phyloP scores from a whole-genome alignment of 768 basidiomycete genomes.

The Leccinum uliginosum region DNA sequence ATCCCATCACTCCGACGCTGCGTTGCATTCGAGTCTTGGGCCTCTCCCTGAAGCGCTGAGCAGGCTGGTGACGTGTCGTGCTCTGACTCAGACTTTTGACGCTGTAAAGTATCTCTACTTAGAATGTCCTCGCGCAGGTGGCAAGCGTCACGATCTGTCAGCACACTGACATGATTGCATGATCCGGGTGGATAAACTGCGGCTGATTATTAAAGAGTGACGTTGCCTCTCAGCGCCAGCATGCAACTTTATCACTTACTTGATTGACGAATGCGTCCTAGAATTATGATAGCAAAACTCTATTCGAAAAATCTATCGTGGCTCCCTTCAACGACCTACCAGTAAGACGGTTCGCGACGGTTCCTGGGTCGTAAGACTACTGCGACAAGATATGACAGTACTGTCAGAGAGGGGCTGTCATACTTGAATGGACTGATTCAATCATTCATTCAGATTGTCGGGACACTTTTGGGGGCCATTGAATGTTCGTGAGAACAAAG shows the following conservation, averaged over 20 bases:
- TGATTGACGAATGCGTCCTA: too few relatives aligned
- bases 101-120: too few relatives aligned
- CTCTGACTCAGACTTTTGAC: too few relatives aligned
- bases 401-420: background rate
- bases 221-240: background rate
- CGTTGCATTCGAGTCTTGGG: too few relatives aligned
- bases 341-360: background rate
- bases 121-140: too few relatives aligned
- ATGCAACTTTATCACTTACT: background rate
- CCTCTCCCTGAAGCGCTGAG: background rate
- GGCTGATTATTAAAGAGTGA: background rate
- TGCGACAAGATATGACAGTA: background rate
- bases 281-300: background rate
- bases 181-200: background rate
- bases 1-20: too few relatives aligned
- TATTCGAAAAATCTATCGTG: background rate
- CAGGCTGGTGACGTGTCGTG: background rate
- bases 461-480: too few relatives aligned
- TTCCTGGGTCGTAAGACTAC: background rate
- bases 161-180: background rate
- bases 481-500: slow-evolving; percentile 6
- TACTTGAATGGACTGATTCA: background rate
- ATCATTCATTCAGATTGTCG: too few relatives aligned
- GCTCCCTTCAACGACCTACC: background rate
- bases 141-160: background rate